Base-by-base conservation (phyloP, 2,329 filamentous ascomycete species). In the Furcasterigmium sp. region DNA sequence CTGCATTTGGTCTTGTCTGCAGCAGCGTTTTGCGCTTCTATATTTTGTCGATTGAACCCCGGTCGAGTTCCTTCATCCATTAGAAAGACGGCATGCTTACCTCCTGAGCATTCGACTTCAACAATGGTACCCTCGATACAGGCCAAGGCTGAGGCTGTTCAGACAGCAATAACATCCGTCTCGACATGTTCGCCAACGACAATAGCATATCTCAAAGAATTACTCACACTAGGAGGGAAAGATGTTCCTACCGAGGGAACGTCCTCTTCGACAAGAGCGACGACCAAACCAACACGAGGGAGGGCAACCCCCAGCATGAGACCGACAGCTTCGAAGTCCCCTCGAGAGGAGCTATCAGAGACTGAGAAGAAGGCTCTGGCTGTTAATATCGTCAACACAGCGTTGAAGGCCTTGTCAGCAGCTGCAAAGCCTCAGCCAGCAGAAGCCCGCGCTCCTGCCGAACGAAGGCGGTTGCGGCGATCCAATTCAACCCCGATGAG, bases 341-440 rank as follows among this genome's bases (percentile, higher is more conserved):
- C 61, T 36, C 59, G 61, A 26, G 65, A 67, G 40, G 63, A 65
- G 37, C 60, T 84, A 23, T 65, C 73, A 5, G 57, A 69, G 5
- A 78, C 75, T 52, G 84, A 88, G 45, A 80, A 75, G 59, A 81
- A 80, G 40, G 70, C 78, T 36, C 65, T 91, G 28, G 85, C 86
- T 11, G 88, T 85, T 0, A 78, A 89, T 48, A 71, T 88, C 28
- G 79, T 89, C 54, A 91, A 91, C 58, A 69, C 71, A 7, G 74
- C 82, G 2, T 69, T 91, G 30, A 89, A 86, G 55, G 72, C 76
- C 9, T 71, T 91, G 4, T 73, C 75, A n/a, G 81, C 86, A 44
- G 80, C 80, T 0, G 70, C 80, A 17, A 89, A 82, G 57, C 61
- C 67, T 3, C 48, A 63, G 4, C 42, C 32, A 14, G 4, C 35